Evolutionary conservation across 805 yeast species (phyloP).

Genomic region (Candida gorgasii): DNA sequence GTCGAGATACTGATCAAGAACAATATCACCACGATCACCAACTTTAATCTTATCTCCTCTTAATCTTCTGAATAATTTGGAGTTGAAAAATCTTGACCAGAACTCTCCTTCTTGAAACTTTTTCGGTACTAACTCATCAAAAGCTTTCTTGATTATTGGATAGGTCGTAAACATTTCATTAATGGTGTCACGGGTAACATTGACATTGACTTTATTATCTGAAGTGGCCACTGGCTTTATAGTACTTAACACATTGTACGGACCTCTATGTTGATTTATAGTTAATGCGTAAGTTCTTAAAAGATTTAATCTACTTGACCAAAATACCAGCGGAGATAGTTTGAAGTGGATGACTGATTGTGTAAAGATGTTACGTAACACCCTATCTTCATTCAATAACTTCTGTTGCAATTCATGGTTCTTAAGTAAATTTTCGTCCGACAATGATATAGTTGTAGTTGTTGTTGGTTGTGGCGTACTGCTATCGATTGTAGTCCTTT

Average conservation of each 20-base stretch:
- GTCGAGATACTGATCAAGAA: constrained; percentile 76
- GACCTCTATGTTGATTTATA: constrained; percentile 82
- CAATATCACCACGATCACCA: constrained; percentile 78
- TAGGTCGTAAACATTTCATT: constrained; percentile 88
- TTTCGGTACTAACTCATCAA: constrained; percentile 82
- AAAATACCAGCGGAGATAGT: constrained; percentile 78
- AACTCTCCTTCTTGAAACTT: constrained; percentile 86
- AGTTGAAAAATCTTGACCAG: constrained; percentile 94
- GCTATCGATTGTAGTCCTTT: constrained; percentile 53
- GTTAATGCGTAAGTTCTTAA: constrained; percentile 85
- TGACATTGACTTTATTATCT: constrained; percentile 91
- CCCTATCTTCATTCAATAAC: constrained; percentile 66
- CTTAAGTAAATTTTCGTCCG: constrained; percentile 54
- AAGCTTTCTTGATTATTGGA: constrained; percentile 88
- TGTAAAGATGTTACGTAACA: constrained; percentile 72
- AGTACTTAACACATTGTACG: constrained; percentile 90
- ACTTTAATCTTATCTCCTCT: constrained; percentile 80
- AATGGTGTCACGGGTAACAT: constrained; percentile 87
- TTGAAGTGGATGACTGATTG: constrained; percentile 83
- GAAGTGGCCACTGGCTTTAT: constrained; percentile 91
- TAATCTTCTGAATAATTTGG: constrained; percentile 80
- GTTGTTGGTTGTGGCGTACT: constrained; percentile 19
- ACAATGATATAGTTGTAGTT: constrained; percentile 23
- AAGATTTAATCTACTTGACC: constrained; percentile 79
- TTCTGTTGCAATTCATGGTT: constrained; percentile 80